phyloP scores from a whole-genome alignment of 2,329 filamentous ascomycete species.

The Arthrobotrys megalospora region DNA sequence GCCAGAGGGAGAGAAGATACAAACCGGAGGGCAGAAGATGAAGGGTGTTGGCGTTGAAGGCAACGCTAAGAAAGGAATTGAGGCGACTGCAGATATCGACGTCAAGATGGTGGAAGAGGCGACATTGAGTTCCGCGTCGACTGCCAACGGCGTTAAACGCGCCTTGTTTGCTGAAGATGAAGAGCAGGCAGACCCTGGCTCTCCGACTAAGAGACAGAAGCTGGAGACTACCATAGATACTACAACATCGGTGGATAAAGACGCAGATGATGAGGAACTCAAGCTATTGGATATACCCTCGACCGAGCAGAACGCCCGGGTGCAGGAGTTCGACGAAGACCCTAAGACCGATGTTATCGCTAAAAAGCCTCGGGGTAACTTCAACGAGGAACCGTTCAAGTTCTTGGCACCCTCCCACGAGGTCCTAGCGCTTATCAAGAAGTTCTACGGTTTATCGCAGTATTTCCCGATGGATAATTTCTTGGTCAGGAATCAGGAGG shows the following conservation, averaged over 20 bases:
- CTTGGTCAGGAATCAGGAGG: slow-evolving; percentile 93
- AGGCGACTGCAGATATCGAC: slow-evolving; percentile 32
- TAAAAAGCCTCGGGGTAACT: slow-evolving; percentile 70
- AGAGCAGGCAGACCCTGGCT: slow-evolving; percentile 61
- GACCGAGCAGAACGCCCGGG: slow-evolving; percentile 41
- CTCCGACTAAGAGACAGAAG: slow-evolving; percentile 61
- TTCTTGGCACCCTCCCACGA: slow-evolving; percentile 82
- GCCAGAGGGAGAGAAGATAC: slow-evolving; percentile 56
- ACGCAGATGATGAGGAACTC: slow-evolving; percentile 63
- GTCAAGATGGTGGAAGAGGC: slow-evolving; percentile 50
- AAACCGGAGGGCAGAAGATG: slow-evolving; percentile 51
- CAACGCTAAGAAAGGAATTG: slow-evolving; percentile 18
- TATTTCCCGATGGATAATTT: slow-evolving; percentile 92
- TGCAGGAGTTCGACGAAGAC: slow-evolving; percentile 62
- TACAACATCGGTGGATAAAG: slow-evolving; percentile 64
- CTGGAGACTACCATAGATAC: slow-evolving; percentile 65
- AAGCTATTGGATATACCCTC: slow-evolving; percentile 46
- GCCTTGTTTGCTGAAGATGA: slow-evolving; percentile 65
- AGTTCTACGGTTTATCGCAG: slow-evolving; percentile 86
- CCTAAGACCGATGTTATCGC: slow-evolving; percentile 63
- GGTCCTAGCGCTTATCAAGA: slow-evolving; percentile 82
- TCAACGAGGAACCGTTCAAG: slow-evolving; percentile 93
- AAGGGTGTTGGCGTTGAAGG: slow-evolving; percentile 22
- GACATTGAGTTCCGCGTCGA: slow-evolving; percentile 54
- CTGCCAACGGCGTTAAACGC: slow-evolving; percentile 66